Evolutionary conservation across 345 rosid genomes (phyloP).

Genomic region (Eucalyptus virginea): DNA sequence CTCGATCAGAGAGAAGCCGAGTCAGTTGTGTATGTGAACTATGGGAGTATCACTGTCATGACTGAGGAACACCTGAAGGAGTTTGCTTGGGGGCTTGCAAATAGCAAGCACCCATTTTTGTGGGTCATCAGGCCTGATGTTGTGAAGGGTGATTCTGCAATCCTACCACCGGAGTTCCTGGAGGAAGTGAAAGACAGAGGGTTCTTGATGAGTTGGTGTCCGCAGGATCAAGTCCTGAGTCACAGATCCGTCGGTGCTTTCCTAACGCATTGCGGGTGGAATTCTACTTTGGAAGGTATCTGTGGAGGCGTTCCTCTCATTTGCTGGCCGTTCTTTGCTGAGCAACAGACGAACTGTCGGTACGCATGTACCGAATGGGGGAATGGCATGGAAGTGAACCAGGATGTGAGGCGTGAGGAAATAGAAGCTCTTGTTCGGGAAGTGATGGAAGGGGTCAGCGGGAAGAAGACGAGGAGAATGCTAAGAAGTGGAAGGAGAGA

Average conservation of each 20-base stretch:
- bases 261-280: slow-evolving; percentile 24
- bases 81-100: slow-evolving; percentile 27
- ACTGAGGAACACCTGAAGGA: slow-evolving; percentile 6
- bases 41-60: slow-evolving; percentile 6
- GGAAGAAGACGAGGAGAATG: slow-evolving; percentile 6
- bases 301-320: slow-evolving; percentile 6
- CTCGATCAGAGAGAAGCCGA: not conserved
- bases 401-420: slow-evolving; percentile 4
- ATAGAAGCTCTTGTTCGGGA: slow-evolving; percentile 1
- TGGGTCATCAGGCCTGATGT: slow-evolving; percentile 19
- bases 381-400: slow-evolving; percentile 10
- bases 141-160: slow-evolving; percentile 7
- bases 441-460: slow-evolving; percentile 1
- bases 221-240: slow-evolving; percentile 6
- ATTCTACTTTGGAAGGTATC: slow-evolving; percentile 9
- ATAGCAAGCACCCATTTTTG: slow-evolving; percentile 8
- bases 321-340: slow-evolving; percentile 23
- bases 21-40: slow-evolving; percentile 11
- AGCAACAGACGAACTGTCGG: slow-evolving; percentile 14
- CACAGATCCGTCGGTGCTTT: slow-evolving; percentile 14
- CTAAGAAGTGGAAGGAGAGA: slow-evolving; percentile 12
- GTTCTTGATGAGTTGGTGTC: slow-evolving; percentile 12
- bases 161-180: not conserved
- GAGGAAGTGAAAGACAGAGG: slow-evolving; percentile 11
- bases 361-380: slow-evolving; percentile 11